These are phyloP conservation scores for Alternaria conjuncta DNA, from an alignment of 2,329 filamentous ascomycete genomes.

Conservation along the genomic window DNA sequence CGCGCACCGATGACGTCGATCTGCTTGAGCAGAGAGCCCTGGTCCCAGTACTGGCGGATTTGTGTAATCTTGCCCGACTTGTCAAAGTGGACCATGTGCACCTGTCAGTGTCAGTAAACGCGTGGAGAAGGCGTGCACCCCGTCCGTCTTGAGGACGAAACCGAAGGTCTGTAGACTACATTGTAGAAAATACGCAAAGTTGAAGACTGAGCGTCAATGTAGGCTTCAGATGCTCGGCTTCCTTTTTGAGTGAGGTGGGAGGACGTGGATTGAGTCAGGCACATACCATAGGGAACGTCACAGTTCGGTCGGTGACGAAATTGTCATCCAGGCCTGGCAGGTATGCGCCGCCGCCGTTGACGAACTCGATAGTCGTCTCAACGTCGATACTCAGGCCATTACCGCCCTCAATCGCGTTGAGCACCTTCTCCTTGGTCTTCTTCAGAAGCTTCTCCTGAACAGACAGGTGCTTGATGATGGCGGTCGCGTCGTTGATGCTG, in stretches of 20 bases:
- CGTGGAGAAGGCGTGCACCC: neutral
- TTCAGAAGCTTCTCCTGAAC: conserved; percentile 75
- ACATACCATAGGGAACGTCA: conserved; percentile 78
- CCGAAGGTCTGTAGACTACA: neutral
- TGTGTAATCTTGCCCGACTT: conserved; percentile 77
- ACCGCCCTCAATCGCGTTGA: conserved; percentile 75
- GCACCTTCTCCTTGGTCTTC: conserved; percentile 80
- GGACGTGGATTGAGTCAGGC: neutral
- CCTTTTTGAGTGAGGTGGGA: neutral
- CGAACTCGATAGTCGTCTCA: conserved; percentile 83
- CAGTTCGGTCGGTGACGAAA: conserved; percentile 82
- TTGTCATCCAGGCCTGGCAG: conserved; percentile 92
- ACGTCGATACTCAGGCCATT: conserved; percentile 77
- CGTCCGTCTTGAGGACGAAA: neutral
- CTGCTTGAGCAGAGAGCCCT: conserved; percentile 89
- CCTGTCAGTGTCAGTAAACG: conserved; percentile 29
- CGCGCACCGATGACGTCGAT: conserved; percentile 91
- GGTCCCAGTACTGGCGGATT: conserved; percentile 93
- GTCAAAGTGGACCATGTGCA: conserved; percentile 87
- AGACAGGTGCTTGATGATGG: conserved; percentile 83
- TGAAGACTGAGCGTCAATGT: neutral
- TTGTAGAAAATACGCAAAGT: neutral
- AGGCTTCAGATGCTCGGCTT: neutral
- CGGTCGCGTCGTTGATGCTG: conserved; percentile 70
- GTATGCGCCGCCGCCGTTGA: conserved; percentile 81